phyloP scores from a whole-genome alignment of 2,329 filamentous ascomycete genomes.

The Sporothrix protearum region DNA sequence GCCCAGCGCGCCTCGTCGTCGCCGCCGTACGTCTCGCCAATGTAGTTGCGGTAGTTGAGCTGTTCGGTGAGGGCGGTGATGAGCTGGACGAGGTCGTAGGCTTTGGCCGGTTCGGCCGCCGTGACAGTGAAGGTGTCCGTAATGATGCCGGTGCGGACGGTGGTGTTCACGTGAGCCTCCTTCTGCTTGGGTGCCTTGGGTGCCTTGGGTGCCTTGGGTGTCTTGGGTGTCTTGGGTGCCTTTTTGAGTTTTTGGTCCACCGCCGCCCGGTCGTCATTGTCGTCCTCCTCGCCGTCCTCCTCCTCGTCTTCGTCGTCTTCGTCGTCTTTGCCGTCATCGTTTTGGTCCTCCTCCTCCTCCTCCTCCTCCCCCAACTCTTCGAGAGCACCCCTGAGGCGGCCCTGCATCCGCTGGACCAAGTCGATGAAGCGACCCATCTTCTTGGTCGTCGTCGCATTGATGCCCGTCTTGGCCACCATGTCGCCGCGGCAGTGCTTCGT shows the following conservation, averaged over 20 bases:
- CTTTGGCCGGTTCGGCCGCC: background rate
- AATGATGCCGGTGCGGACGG: background rate
- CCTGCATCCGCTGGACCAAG: constrained; percentile 13
- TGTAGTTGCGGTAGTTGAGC: constrained; percentile 68
- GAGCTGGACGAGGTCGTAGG: constrained; percentile 42
- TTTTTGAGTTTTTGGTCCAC: too few relatives aligned
- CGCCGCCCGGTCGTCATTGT: too few relatives aligned
- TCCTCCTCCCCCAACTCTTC: background rate
- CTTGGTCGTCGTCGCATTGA: constrained; percentile 35
- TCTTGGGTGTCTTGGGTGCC: too few relatives aligned
- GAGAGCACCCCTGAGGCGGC: background rate
- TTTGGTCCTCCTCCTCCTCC: background rate
- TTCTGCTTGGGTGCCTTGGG: background rate
- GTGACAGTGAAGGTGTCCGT: background rate
- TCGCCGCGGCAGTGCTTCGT: constrained; percentile 51
- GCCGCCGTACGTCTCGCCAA: constrained; percentile 67
- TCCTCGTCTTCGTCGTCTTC: constrained; percentile 30
- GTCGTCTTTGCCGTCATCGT: background rate
- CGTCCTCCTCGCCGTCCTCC: too few relatives aligned
- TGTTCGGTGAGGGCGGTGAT: constrained; percentile 57
- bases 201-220: too few relatives aligned
- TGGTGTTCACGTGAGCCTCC: background rate
- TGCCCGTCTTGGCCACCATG: constrained; percentile 46
- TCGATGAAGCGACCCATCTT: background rate
- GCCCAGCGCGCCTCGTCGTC: constrained; percentile 77